Evolutionary conservation across 306 rosid genomes (phyloP), one percentile per base, ranked within the genome.

Genomic region (Prunus campanulata): DNA sequence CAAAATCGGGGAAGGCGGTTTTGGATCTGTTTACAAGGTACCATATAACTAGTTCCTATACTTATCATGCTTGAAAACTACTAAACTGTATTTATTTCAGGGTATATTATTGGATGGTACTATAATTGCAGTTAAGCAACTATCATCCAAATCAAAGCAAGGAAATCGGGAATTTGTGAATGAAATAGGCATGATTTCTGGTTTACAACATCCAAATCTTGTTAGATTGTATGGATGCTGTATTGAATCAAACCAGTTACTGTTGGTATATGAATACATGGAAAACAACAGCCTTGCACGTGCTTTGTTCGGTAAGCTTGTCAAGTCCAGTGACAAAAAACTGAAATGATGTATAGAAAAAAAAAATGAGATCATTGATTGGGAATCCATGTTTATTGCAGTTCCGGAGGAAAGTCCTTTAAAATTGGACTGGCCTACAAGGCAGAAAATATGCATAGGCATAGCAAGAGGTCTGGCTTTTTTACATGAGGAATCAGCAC

Each of bases 1-100:
- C 76, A 86, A 81, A 82, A 68, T 90, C 15, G 95, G 92, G 65
- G 92, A 90, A 83, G 95, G 95, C 14, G 96, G 92, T 81, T 90
- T 90, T 83, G 96, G 96, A 71, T 79, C 82, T 47, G 96, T 90
- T 63, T 86, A 76, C 82, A 90, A 90, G 92, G 95, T 88, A 84
- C 62, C 46, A 24, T 16, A 61, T 0, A n/a, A 27, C 42, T 35
- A 35, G 3, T 35, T 35, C 42, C 25, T 42, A 50, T 35, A 25
- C 16, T 48, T 50, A 9, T 48, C 4, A 48, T 5, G 8, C 42
- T 35, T 35, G 42, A 35, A 35, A 35, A 35, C 42, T 35, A 35
- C 42, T 47, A 9, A 48, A 16, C 14, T 9, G 14, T 11, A 4
- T 9, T 16, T 32, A n/a, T 4, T 72, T 72, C 88, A 87, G 88